Evolutionary conservation across 768 basidiomycete species (phyloP).

Genomic region (Tricholoma terreum): DNA sequence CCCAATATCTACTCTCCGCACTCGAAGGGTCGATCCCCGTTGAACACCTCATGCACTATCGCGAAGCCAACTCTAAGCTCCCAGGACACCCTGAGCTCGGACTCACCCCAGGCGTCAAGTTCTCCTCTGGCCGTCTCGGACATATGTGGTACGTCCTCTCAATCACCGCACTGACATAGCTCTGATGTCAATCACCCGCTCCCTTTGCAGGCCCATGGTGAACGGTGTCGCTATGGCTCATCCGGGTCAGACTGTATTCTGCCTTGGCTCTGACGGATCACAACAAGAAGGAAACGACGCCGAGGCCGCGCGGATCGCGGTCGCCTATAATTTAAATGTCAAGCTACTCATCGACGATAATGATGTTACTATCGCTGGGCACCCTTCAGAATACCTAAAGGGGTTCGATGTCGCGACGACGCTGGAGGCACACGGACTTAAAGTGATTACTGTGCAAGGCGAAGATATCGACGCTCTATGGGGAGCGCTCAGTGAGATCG

Average conservation of each 20-base stretch:
- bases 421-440: constrained; percentile 77
- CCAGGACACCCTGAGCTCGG: constrained; percentile 90
- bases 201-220: constrained; percentile 55
- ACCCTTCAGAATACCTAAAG: constrained; percentile 82
- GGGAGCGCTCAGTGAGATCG: constrained; percentile 53
- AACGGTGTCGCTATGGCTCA: constrained; percentile 85
- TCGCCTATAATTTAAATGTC: constrained; percentile 78
- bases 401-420: constrained; percentile 73
- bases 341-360: constrained; percentile 89
- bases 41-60: constrained; percentile 81
- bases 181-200: background rate
- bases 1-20: constrained; percentile 81
- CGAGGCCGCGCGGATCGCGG: constrained; percentile 84
- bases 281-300: constrained; percentile 93
- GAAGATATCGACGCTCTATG: constrained; percentile 81
- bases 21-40: constrained; percentile 68
- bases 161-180: background rate
- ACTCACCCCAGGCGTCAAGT: constrained; percentile 88
- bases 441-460: constrained; percentile 68
- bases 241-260: constrained; percentile 72
- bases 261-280: constrained; percentile 85
- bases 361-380: constrained; percentile 90
- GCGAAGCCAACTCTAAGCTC: constrained; percentile 81
- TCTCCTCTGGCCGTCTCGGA: constrained; percentile 89
- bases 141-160: constrained; percentile 67